phyloP scores from a whole-genome alignment of 495 filamentous ascomycete species.

The Penicillium chermesinum region DNA sequence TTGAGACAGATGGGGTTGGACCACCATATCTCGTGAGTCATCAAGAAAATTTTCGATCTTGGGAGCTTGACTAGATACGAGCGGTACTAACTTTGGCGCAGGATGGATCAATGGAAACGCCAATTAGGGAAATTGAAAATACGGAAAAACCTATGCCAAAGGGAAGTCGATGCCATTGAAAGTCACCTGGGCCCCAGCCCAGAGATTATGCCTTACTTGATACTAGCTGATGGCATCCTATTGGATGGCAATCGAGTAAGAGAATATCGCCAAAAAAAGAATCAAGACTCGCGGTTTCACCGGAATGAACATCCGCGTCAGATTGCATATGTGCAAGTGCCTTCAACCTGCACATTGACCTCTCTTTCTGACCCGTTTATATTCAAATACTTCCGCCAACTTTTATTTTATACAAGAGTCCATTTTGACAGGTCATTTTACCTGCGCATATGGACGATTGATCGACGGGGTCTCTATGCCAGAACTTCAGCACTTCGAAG shows the following conservation, averaged over 20 bases:
- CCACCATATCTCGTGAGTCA: background rate
- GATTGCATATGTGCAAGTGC: background rate
- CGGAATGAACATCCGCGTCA: background rate
- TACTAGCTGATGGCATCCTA: background rate
- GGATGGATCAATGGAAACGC: background rate
- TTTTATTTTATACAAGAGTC: background rate
- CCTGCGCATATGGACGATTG: background rate
- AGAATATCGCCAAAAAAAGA: background rate
- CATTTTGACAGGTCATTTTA: background rate
- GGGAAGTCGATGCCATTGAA: background rate
- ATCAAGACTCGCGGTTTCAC: background rate
- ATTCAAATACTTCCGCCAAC: background rate
- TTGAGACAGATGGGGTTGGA: background rate
- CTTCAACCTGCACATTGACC: background rate
- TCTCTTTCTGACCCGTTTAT: background rate
- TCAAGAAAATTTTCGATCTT: background rate
- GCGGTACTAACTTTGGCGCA: background rate
- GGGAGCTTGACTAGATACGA: no score
- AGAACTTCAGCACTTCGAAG: background rate
- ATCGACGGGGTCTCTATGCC: background rate
- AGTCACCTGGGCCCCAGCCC: background rate
- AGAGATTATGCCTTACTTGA: background rate
- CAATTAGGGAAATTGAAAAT: background rate
- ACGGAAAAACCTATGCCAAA: background rate
- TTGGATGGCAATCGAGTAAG: background rate